Conservation (phyloP, 2,329 filamentous ascomycete species). For the Arthrobotrys musiformis region DNA sequence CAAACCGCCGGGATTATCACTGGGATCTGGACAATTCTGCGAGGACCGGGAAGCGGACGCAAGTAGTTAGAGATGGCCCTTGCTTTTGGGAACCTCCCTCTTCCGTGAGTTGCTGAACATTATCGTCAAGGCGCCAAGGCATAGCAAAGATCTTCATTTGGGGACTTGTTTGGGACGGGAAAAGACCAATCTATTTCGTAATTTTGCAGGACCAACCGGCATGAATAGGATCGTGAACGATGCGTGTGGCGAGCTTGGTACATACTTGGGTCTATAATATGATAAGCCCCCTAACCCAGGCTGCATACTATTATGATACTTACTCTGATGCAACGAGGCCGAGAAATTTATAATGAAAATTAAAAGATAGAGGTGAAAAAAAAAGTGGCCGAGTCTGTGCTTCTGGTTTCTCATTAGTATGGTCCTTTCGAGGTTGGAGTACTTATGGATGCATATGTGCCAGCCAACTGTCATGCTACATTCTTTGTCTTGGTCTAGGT, state of each 20-base stretch:
- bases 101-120: neutral
- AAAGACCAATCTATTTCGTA: slow-evolving; percentile 41
- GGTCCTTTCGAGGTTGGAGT: neutral
- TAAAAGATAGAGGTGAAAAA: neutral
- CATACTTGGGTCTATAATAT: slow-evolving; percentile 16
- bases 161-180: slow-evolving; percentile 16
- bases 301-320: no score
- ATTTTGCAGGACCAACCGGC: slow-evolving; percentile 23
- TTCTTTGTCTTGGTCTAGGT: slow-evolving; percentile 28
- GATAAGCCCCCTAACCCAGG: slow-evolving; percentile 29
- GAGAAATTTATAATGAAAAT: no score
- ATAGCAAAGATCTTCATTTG: slow-evolving; percentile 33
- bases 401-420: neutral
- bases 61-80: slow-evolving; percentile 16
- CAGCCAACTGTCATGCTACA: slow-evolving; percentile 40
- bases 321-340: no score
- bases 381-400: slow-evolving; percentile 21
- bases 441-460: slow-evolving; percentile 15
- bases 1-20: no score
- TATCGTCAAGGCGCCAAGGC: slow-evolving; percentile 31
- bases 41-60: slow-evolving; percentile 8
- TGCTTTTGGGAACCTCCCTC: slow-evolving; percentile 27
- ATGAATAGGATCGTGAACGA: slow-evolving; percentile 15
- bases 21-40: slow-evolving; percentile 30
- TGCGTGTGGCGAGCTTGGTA: slow-evolving; percentile 15